Percentiles rank a stretch among this genome's conserved stretches.
Evolutionary conservation across 176 grass and related monocot genomes (phyloP).

Genomic region (Eragrostis nindensis): DNA sequence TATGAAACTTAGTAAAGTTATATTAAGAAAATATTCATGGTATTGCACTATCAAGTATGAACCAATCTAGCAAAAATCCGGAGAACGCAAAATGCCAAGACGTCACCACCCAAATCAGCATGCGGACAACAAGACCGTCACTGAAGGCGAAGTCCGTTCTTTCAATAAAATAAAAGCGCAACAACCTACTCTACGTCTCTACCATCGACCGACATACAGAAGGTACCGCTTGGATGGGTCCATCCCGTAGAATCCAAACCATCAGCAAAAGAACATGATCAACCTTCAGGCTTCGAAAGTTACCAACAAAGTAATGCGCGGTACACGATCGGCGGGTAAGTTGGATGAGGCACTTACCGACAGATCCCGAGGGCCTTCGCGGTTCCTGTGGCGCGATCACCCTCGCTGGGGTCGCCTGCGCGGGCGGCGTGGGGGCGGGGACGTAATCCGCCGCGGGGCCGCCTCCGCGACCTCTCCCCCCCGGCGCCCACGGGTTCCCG

Average conservation of each 20-base stretch:
- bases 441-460: not conserved
- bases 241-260: too few relatives aligned
- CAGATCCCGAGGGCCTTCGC: conserved; percentile 29
- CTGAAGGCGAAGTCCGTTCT: too few relatives aligned
- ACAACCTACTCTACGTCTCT: not conserved
- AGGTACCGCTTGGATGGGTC: too few relatives aligned
- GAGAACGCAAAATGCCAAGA: not conserved
- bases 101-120: not conserved
- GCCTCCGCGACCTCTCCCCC: conserved; percentile 36
- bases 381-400: not conserved
- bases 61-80: not conserved
- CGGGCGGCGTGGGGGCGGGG: not conserved
- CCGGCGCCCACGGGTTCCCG: conserved; percentile 33
- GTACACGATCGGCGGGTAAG: not conserved
- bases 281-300: not conserved
- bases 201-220: not conserved
- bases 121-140: not conserved
- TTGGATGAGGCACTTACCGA: conserved; percentile 30
- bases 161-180: too few relatives aligned
- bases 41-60: not conserved
- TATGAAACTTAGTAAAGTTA: not conserved
- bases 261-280: not conserved
- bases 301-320: not conserved
- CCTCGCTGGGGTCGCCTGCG: not conserved
- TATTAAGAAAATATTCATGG: not conserved